Percentiles rank a stretch among this genome's conserved stretches.
Conservation (phyloP, 352 stramenopile species). For the Phytophthora parvispora region DNA sequence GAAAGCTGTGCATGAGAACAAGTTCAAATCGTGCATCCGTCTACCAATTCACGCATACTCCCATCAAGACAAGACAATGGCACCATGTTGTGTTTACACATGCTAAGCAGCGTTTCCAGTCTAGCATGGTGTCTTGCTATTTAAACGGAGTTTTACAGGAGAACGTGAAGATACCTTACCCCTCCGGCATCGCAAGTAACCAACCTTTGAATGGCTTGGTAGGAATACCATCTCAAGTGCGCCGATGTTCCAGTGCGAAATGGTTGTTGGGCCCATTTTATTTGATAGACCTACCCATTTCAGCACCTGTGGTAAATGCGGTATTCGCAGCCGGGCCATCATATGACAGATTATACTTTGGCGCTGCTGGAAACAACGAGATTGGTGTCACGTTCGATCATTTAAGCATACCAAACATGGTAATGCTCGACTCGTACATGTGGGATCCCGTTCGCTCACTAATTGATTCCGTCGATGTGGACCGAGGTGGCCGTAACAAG, state of each 20-base stretch:
- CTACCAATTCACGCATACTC: slow-evolving; percentile 66
- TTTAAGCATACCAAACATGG: slow-evolving; percentile 53
- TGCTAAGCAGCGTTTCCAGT: slow-evolving; percentile 75
- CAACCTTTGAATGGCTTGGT: slow-evolving; percentile 73
- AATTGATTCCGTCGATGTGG: slow-evolving; percentile 78
- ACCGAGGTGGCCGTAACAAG: slow-evolving; percentile 52
- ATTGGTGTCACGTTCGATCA: slow-evolving; percentile 62
- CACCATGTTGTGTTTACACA: slow-evolving; percentile 71
- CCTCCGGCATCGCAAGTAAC: slow-evolving; percentile 54
- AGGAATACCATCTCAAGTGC: slow-evolving; percentile 64
- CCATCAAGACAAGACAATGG: slow-evolving; percentile 53
- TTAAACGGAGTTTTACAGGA: slow-evolving; percentile 76
- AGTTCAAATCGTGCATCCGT: slow-evolving; percentile 48
- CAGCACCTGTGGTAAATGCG: slow-evolving; percentile 57
- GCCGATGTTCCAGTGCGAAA: slow-evolving; percentile 42
- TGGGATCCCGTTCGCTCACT: slow-evolving; percentile 71
- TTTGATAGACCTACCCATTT: slow-evolving; percentile 67
- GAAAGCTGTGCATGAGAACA: slow-evolving; percentile 76
- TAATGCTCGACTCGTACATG: slow-evolving; percentile 72
- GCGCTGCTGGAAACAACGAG: slow-evolving; percentile 57
- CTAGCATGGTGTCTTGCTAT: slow-evolving; percentile 69
- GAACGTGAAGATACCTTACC: slow-evolving; percentile 77
- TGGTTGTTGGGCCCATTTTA: slow-evolving; percentile 78
- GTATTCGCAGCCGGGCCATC: slow-evolving; percentile 63
- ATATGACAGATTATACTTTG: slow-evolving; percentile 71